Conservation (phyloP, 805 yeast genomes). For the Torulaspora gathmanii region DNA sequence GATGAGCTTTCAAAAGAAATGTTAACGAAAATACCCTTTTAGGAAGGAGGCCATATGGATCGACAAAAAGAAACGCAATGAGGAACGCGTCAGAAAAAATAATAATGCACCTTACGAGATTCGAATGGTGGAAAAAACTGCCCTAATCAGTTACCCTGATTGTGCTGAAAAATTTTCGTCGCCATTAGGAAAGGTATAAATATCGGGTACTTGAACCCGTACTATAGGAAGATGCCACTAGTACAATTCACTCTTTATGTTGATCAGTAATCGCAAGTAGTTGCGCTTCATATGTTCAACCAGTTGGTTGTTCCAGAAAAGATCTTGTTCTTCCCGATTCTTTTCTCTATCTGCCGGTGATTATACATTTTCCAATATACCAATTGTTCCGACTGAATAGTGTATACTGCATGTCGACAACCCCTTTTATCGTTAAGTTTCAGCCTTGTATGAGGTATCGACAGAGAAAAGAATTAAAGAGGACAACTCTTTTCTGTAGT, state of each 20-base stretch:
- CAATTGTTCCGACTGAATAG: conserved; percentile 44
- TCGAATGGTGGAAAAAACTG: not conserved
- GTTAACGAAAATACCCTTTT: conserved; percentile 1
- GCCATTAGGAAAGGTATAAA: no score
- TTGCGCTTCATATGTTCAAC: conserved; percentile 8
- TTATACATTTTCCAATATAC: conserved; percentile 30
- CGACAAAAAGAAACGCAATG: conserved; percentile 2
- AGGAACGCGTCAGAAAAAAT: not conserved
- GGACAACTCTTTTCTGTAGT: conserved; percentile 3
- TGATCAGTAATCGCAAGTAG: not conserved
- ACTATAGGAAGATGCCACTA: no score
- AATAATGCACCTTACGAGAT: not conserved
- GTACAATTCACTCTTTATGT: no score
- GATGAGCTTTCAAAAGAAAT: conserved; percentile 10
- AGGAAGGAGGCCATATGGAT: conserved; percentile 1
- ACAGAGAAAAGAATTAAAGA: not conserved
- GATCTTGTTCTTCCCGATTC: conserved; percentile 8
- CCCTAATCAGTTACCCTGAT: not conserved
- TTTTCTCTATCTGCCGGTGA: conserved; percentile 21
- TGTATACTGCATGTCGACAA: conserved; percentile 40
- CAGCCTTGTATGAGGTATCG: conserved; percentile 43
- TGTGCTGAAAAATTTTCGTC: no score
- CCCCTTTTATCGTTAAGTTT: conserved; percentile 43
- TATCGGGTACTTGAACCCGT: no score
- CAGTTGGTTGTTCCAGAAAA: conserved; percentile 19